These are phyloP conservation scores for Kluyveromyces nonfermentans DNA, from an alignment of 805 yeast genomes.

Conservation along the genomic window DNA sequence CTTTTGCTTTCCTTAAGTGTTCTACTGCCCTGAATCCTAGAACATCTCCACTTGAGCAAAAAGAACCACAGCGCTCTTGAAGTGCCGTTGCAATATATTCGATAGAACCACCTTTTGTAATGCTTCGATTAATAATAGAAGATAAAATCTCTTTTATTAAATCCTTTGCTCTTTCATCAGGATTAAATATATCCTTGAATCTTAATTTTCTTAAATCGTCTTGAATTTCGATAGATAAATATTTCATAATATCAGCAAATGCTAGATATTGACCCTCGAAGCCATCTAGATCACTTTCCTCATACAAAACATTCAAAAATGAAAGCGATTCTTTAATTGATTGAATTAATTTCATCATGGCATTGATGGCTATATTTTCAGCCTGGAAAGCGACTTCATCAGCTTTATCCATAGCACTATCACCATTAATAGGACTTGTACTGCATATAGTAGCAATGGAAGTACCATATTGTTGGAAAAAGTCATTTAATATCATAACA, in stretches of 20 bases:
- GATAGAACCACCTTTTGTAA: conserved; percentile 85
- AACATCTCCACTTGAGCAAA: conserved; percentile 90
- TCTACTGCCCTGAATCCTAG: conserved; percentile 90
- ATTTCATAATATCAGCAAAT: conserved; percentile 60
- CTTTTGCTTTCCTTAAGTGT: conserved; percentile 78
- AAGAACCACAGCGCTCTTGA: conserved; percentile 89
- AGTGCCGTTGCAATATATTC: conserved; percentile 80
- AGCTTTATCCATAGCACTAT: conserved; percentile 25
- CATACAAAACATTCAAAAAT: conserved; percentile 70
- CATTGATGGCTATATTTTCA: conserved; percentile 79
- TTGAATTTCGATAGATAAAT: conserved; percentile 59
- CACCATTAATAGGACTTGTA: conserved; percentile 39
- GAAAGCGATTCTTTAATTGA: conserved; percentile 86
- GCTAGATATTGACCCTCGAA: conserved; percentile 30
- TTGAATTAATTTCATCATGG: conserved; percentile 63
- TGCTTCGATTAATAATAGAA: conserved; percentile 80
- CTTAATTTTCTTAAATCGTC: conserved; percentile 53
- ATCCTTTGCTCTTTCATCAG: conserved; percentile 42
- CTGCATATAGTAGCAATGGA: conserved; percentile 22
- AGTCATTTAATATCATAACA: conserved; percentile 56
- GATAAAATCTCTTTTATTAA: conserved; percentile 80
- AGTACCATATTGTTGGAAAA: conserved; percentile 56
- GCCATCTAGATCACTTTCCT: conserved; percentile 45
- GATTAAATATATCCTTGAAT: conserved; percentile 71
- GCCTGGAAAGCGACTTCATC: conserved; percentile 75